These are phyloP conservation scores for Casuarina equisetifolia DNA, from an alignment of 306 rosid genomes.

Conservation along the genomic window DNA sequence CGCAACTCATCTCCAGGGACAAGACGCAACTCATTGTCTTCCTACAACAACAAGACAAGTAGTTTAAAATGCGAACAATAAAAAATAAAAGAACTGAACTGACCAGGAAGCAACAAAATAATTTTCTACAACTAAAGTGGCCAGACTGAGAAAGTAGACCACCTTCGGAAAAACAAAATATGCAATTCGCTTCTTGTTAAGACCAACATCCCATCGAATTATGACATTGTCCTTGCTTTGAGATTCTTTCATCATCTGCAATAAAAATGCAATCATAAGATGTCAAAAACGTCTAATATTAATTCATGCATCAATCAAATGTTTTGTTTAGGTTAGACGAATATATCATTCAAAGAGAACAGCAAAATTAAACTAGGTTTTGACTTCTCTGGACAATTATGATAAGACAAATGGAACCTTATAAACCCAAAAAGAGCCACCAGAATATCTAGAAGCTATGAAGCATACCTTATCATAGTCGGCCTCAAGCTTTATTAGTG, in stretches of 20 bases:
- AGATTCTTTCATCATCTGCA: conserved; percentile 98
- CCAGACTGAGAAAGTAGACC: background rate
- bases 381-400: background rate
- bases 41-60: background rate
- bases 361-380: background rate
- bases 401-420: background rate
- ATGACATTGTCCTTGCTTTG: conserved; percentile 98
- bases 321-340: conserved; percentile 3
- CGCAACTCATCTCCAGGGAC: conserved; percentile 99
- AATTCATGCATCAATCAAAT: conserved; percentile 3
- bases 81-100: conserved; percentile 3
- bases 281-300: conserved; percentile 23
- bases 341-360: background rate
- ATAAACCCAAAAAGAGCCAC: background rate
- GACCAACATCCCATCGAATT: conserved; percentile 97
- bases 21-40: conserved; percentile 97
- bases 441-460: background rate
- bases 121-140: background rate
- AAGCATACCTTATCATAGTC: conserved; percentile 89
- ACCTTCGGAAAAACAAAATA: conserved; percentile 99
- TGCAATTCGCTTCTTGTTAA: conserved; percentile 95
- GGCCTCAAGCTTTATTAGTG: conserved; percentile 99
- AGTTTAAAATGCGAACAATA: background rate
- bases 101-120: background rate
- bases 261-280: conserved; percentile 31